Evolutionary conservation across 1,139 yeast species (phyloP), one percentile per base, ranked within the genome.

Genomic region (Lipomyces yarrowii): DNA sequence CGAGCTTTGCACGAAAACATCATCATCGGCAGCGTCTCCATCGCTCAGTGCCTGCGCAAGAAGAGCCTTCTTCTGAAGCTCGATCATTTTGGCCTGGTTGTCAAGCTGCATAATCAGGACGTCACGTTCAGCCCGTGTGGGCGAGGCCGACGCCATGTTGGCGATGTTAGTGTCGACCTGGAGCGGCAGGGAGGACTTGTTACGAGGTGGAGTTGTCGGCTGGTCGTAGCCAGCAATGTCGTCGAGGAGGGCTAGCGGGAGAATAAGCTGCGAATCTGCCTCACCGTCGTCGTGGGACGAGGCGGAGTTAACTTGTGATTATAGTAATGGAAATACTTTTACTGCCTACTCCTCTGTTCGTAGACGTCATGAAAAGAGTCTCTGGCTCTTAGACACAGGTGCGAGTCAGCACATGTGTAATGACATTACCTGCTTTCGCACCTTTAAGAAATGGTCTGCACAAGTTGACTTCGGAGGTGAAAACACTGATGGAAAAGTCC

Each of bases 21-120:
- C 51, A 23, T 26, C 26, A 39, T 39, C 59, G 1, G 32, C 48
- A 8, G 35, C 42, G 15, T 61, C 48, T 35, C 60, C 64, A 4
- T 63, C 66, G 13, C 11, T 26, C 37, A 32, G 39, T n/a, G 62
- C 32, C 63, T 65, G 68, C 8, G 68, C 51, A 8, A 65, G 58
- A 11, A 65, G 63, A 23, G 57, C 48, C 53, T 64, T 59, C 30
- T 62, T 61, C 56, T 65, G 68, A 15, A 63, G 62, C 58, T 64
- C 68, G 37, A 65, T 65, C 32, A 65, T 57, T 33, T 57, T 57
- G 2, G 64, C 68, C 55, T 65, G 68, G 30, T 46, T 57, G 39
- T 65, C 68, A 33, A 65, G 68, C 60, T 57, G 48, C 56, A 23
- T 26, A n/a, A 65, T 21, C 48, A 65, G n/a, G 10, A 59, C 55